phyloP scores from a whole-genome alignment of 2,329 filamentous ascomycete species.

The Colletotrichum abscissum region DNA sequence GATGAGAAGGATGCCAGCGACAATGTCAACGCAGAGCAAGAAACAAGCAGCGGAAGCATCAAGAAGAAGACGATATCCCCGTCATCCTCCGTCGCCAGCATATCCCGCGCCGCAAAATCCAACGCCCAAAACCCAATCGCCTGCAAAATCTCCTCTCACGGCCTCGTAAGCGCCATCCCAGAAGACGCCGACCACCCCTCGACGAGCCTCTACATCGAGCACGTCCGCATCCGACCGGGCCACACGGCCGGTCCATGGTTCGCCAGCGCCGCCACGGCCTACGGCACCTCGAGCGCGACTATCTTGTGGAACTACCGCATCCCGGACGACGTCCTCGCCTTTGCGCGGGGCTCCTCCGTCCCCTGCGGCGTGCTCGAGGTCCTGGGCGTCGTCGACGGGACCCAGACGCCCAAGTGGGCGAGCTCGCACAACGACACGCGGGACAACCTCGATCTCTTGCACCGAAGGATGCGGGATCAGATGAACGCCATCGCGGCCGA shows the following conservation, averaged over 20 bases:
- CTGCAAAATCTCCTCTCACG: constrained; percentile 61
- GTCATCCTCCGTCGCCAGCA: constrained; percentile 47
- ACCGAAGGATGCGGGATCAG: constrained; percentile 52
- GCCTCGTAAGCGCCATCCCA: constrained; percentile 57
- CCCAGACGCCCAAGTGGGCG: constrained; percentile 66
- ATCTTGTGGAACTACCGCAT: constrained; percentile 72
- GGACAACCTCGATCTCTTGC: constrained; percentile 49
- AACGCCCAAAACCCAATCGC: constrained; percentile 48
- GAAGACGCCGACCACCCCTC: constrained; percentile 42
- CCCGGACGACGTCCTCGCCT: constrained; percentile 61
- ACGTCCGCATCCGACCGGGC: constrained; percentile 51
- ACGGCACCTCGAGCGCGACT: constrained; percentile 64
- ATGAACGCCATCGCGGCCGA: constrained; percentile 56
- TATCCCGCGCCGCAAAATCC: constrained; percentile 44
- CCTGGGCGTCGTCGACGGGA: constrained; percentile 59
- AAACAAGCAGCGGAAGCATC: background rate
- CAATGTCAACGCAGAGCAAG: background rate
- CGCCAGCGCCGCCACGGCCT: constrained; percentile 65
- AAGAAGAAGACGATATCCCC: constrained; percentile 36
- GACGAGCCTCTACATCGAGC: constrained; percentile 58
- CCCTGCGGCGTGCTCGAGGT: constrained; percentile 71
- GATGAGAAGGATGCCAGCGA: background rate
- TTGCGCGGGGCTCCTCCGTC: constrained; percentile 63
- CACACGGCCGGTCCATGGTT: constrained; percentile 64
- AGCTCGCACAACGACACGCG: constrained; percentile 52